Conservation (phyloP, 139 green algal genomes). For the Pseudopediastrum boryanum region DNA sequence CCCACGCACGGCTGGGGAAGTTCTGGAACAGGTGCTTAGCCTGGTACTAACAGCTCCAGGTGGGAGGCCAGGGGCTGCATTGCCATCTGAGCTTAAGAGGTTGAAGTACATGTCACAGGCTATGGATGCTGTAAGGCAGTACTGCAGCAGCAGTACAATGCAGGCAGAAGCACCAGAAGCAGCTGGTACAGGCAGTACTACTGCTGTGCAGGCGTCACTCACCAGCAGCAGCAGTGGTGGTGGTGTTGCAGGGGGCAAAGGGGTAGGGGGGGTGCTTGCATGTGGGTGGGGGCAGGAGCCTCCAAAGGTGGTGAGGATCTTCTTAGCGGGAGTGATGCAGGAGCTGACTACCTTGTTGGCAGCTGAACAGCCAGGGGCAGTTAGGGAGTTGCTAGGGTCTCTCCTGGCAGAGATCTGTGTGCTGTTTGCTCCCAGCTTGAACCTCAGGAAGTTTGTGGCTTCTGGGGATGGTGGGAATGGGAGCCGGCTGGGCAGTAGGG, state of each 20-base stretch:
- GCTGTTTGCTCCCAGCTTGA: constrained; percentile 36
- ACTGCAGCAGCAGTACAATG: constrained; percentile 5
- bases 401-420: constrained; percentile 35
- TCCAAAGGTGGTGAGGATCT: constrained; percentile 23
- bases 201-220: too few relatives aligned
- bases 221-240: too few relatives aligned
- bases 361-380: constrained; percentile 30
- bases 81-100: constrained; percentile 8
- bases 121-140: not conserved
- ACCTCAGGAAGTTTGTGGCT: too few relatives aligned
- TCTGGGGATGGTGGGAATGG: too few relatives aligned
- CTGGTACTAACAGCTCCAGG: not conserved
- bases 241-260: too few relatives aligned
- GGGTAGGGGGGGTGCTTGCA: too few relatives aligned
- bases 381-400: constrained; percentile 22
- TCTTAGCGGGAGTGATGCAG: constrained; percentile 39
- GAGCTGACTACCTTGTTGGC: constrained; percentile 51
- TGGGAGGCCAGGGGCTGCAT: not conserved
- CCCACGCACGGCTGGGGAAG: too few relatives aligned
- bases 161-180: constrained; percentile 2
- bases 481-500: too few relatives aligned
- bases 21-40: not conserved
- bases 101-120: constrained; percentile 11
- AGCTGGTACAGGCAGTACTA: not conserved
- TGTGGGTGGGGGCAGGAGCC: not conserved